Percentiles rank a stretch among this genome's conserved stretches.
Evolutionary conservation across 495 filamentous ascomycete genomes (phyloP).

Genomic region (Aspergillus leporis): DNA sequence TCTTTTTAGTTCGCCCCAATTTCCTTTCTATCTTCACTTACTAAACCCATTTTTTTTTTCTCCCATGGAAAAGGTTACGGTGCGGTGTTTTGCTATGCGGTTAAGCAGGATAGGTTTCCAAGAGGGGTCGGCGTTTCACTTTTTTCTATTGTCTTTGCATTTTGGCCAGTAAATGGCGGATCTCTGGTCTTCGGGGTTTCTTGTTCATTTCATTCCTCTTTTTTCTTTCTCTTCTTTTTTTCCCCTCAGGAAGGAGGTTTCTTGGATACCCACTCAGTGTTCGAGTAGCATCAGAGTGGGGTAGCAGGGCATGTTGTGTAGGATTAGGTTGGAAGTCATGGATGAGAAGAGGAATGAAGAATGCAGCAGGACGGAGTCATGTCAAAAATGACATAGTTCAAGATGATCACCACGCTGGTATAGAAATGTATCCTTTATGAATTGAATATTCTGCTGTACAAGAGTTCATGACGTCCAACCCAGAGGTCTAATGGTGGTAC

Average conservation of each 20-base stretch:
- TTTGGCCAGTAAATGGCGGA: conserved; percentile 19
- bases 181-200: conserved; percentile 22
- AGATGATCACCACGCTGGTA: conserved; percentile 8
- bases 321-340: conserved; percentile 33
- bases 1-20: conserved; percentile 15
- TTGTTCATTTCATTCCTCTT: conserved; percentile 19
- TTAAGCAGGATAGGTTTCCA: conserved; percentile 38
- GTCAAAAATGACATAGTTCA: conserved; percentile 9
- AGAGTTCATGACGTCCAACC: conserved; percentile 89
- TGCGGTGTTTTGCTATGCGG: conserved; percentile 42
- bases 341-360: conserved; percentile 21
- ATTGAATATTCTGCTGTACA: conserved; percentile 98
- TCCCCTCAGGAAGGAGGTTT: conserved; percentile 12
- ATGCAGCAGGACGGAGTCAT: conserved; percentile 22
- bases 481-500: conserved; percentile 90
- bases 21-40: conserved; percentile 21
- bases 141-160: conserved; percentile 25
- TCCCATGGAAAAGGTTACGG: conserved; percentile 39
- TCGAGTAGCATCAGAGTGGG: conserved; percentile 23
- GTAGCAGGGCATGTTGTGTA: conserved; percentile 31
- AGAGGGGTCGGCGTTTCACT: conserved; percentile 41
- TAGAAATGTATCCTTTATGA: conserved; percentile 41
- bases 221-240: conserved; percentile 18
- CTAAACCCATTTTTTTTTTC: conserved; percentile 14
- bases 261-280: conserved; percentile 39